Conservation (phyloP, 78 protist species). For the Tieghemostelium lacteum region DNA sequence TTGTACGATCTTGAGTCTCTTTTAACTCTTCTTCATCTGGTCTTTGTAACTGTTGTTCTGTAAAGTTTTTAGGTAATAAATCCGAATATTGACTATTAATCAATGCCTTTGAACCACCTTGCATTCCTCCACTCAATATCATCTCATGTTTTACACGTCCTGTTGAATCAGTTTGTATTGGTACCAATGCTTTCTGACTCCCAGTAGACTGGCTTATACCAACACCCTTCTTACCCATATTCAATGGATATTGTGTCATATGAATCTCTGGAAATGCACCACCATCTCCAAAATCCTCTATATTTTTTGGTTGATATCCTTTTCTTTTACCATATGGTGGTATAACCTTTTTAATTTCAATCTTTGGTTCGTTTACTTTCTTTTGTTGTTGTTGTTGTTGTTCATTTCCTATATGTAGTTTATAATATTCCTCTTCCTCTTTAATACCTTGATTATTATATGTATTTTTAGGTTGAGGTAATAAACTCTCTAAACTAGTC, state of each 20-base stretch:
- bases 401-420: background rate
- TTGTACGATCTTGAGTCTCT: slow-evolving; percentile 78
- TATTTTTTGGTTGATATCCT: slow-evolving; percentile 78
- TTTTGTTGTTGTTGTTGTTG: slow-evolving; percentile 2
- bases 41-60: slow-evolving; percentile 73
- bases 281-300: slow-evolving; percentile 95
- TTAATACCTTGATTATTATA: no score
- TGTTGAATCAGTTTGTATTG: slow-evolving; percentile 23
- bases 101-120: slow-evolving; percentile 6
- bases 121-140: slow-evolving; percentile 42
- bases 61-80: slow-evolving; percentile 73
- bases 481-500: slow-evolving; percentile 8
- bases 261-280: slow-evolving; percentile 97
- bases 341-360: background rate
- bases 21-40: slow-evolving; percentile 83
- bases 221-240: slow-evolving; percentile 83
- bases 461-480: slow-evolving; percentile 45
- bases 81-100: slow-evolving; percentile 48
- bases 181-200: slow-evolving; percentile 23
- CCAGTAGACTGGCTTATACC: background rate
- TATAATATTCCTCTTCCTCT: slow-evolving; percentile 62
- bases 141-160: slow-evolving; percentile 72
- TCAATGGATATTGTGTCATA: slow-evolving; percentile 90
- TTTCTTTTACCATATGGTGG: slow-evolving; percentile 82
- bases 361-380: background rate